Evolutionary conservation across 257 asterid species (phyloP).

Genomic region (Petrea volubilis): DNA sequence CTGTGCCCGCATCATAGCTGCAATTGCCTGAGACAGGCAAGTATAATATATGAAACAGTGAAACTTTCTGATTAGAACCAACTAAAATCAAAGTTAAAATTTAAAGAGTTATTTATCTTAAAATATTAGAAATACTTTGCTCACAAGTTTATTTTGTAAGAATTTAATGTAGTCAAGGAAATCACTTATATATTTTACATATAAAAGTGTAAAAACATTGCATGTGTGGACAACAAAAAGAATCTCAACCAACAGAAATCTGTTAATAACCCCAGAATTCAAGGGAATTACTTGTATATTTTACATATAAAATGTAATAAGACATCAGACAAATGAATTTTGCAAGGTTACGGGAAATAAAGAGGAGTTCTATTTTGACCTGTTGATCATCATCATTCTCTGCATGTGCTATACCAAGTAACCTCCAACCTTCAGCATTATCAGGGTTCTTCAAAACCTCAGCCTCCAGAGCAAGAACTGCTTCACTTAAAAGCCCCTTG

Average conservation of each 20-base stretch:
- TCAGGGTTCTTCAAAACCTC: constrained; percentile 97
- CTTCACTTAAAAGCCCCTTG: constrained; percentile 99
- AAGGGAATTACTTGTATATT: too few relatives aligned
- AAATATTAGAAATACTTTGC: constrained; percentile 12
- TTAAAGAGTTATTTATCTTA: neutral
- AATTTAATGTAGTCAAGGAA: neutral
- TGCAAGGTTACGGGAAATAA: neutral
- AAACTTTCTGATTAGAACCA: neutral
- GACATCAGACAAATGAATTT: neutral
- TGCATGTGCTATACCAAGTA: constrained; percentile 97
- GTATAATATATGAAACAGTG: constrained; percentile 4
- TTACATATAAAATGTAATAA: too few relatives aligned
- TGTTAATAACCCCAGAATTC: neutral
- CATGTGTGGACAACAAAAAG: neutral
- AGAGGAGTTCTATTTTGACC: constrained; percentile 41
- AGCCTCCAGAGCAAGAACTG: constrained; percentile 99
- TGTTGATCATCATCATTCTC: constrained; percentile 99
- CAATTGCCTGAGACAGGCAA: constrained; percentile 80
- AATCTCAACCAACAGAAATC: neutral
- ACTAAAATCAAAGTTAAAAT: neutral
- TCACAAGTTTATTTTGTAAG: neutral
- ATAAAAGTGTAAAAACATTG: neutral
- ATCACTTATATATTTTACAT: neutral
- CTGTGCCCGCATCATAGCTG: constrained; percentile 99
- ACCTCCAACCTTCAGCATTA: constrained; percentile 98